Conservation (phyloP, 768 basidiomycete species). For the Mycena chlorophos region DNA sequence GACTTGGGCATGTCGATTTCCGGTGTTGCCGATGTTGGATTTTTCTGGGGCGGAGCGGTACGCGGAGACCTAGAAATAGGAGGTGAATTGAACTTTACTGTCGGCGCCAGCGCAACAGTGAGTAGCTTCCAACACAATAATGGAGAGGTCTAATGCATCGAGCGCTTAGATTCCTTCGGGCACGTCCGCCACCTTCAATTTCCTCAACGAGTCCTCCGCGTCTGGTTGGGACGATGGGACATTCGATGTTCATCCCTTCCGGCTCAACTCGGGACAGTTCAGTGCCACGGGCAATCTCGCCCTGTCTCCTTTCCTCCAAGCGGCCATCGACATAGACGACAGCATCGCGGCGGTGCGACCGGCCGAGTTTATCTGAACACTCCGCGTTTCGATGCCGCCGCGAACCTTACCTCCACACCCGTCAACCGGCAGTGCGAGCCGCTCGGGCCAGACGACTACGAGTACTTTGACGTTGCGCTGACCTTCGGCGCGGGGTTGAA, state of each 20-base stretch:
- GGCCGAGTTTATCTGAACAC: conserved; percentile 10
- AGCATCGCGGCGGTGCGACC: not conserved
- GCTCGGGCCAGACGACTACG: conserved; percentile 3
- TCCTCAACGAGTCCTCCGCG: conserved; percentile 7
- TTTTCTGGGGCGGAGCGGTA: conserved; percentile 12
- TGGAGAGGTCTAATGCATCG: not conserved
- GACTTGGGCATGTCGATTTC: conserved; percentile 8
- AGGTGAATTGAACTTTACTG: conserved; percentile 8
- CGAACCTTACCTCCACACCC: not conserved
- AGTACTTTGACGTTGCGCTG: conserved; percentile 5
- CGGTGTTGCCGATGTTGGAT: too few relatives aligned
- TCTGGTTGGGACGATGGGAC: conserved; percentile 9
- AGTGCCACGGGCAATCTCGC: not conserved
- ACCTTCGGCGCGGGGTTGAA: conserved; percentile 13
- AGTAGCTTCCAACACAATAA: not conserved
- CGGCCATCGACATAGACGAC: not conserved
- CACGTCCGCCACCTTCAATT: conserved; percentile 6
- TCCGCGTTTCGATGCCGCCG: conserved; percentile 2
- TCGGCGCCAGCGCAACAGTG: conserved; percentile 10
- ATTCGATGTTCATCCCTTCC: conserved; percentile 17
- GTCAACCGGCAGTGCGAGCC: conserved; percentile 7
- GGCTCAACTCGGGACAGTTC: conserved; percentile 13
- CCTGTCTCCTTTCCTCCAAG: conserved; percentile 12
- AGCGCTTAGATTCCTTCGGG: conserved; percentile 6
- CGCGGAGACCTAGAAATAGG: not conserved